phyloP scores from a whole-genome alignment of 768 basidiomycete genomes.

The Punctularia strigosozonata region DNA sequence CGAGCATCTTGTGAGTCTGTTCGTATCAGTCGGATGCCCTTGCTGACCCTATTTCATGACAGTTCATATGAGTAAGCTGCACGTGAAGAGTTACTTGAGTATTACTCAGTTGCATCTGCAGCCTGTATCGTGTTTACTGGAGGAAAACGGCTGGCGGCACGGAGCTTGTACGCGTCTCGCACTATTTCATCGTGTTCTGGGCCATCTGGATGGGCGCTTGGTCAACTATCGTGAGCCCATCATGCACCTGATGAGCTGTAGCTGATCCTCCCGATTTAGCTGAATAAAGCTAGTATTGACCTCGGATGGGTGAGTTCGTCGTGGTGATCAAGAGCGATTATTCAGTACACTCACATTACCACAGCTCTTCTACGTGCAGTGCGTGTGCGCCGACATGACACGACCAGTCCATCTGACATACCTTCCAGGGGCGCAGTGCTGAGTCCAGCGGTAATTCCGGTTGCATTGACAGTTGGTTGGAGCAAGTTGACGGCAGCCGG shows the following conservation, averaged over 20 bases:
- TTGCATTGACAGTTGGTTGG: slow-evolving; percentile 35
- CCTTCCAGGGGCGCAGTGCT: slow-evolving; percentile 31
- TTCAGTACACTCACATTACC: neutral
- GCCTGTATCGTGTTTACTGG: slow-evolving; percentile 22
- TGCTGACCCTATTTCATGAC: neutral
- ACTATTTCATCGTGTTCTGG: slow-evolving; percentile 21
- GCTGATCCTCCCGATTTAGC: slow-evolving; percentile 13
- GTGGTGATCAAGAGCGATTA: neutral
- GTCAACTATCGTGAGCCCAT: slow-evolving; percentile 19
- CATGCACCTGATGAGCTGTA: neutral
- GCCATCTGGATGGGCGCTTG: slow-evolving; percentile 26
- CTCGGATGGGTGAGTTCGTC: slow-evolving; percentile 29
- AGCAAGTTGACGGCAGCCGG: slow-evolving; percentile 29
- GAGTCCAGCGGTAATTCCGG: slow-evolving; percentile 38
- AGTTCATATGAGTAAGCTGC: slow-evolving; percentile 32
- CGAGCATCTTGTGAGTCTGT: slow-evolving; percentile 27
- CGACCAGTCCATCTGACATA: neutral
- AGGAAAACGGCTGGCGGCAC: slow-evolving; percentile 17
- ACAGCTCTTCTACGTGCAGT: slow-evolving; percentile 36
- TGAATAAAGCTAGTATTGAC: slow-evolving; percentile 32
- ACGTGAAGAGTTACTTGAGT: neutral
- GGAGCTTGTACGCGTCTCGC: slow-evolving; percentile 22
- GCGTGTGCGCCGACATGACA: slow-evolving; percentile 6
- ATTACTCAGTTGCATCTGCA: slow-evolving; percentile 3
- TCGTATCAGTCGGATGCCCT: neutral